phyloP scores from a whole-genome alignment of 345 rosid species.

The Leavenworthia alabamica region DNA sequence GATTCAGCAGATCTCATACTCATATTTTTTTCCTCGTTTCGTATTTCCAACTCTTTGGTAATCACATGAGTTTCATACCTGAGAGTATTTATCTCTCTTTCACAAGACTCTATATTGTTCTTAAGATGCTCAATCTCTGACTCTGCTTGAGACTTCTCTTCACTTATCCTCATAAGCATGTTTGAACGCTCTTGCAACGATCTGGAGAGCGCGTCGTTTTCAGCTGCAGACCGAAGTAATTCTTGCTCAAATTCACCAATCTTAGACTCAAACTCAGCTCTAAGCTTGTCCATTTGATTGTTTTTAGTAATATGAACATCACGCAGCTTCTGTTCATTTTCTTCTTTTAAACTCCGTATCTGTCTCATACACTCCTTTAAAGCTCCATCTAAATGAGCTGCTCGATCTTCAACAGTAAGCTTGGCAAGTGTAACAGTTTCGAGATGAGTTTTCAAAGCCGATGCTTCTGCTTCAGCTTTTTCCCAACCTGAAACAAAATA shows the following conservation, averaged over 20 bases:
- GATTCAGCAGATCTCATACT: slow-evolving; percentile 87
- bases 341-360: slow-evolving; percentile 86
- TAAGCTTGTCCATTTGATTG: slow-evolving; percentile 74
- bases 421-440: slow-evolving; percentile 78
- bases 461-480: slow-evolving; percentile 95
- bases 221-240: slow-evolving; percentile 69
- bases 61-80: slow-evolving; percentile 77
- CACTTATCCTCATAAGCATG: slow-evolving; percentile 65
- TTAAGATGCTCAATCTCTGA: slow-evolving; percentile 81
- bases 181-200: slow-evolving; percentile 84
- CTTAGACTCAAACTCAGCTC: slow-evolving; percentile 63
- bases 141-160: slow-evolving; percentile 79
- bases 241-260: slow-evolving; percentile 64
- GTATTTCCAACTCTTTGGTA: slow-evolving; percentile 84
- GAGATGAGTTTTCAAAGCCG: slow-evolving; percentile 72
- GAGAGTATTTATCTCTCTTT: slow-evolving; percentile 73
- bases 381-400: slow-evolving; percentile 88
- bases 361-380: slow-evolving; percentile 96
- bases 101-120: slow-evolving; percentile 73
- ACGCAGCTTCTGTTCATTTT: slow-evolving; percentile 73
- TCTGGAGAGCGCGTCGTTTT: slow-evolving; percentile 66
- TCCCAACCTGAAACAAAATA: slow-evolving; percentile 73
- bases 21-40: slow-evolving; percentile 96
- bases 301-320: slow-evolving; percentile 55
- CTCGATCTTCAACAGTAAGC: slow-evolving; percentile 86